These are phyloP conservation scores for Bipolaris oryzae DNA, from an alignment of 2,329 filamentous ascomycete genomes.

Conservation along the genomic window DNA sequence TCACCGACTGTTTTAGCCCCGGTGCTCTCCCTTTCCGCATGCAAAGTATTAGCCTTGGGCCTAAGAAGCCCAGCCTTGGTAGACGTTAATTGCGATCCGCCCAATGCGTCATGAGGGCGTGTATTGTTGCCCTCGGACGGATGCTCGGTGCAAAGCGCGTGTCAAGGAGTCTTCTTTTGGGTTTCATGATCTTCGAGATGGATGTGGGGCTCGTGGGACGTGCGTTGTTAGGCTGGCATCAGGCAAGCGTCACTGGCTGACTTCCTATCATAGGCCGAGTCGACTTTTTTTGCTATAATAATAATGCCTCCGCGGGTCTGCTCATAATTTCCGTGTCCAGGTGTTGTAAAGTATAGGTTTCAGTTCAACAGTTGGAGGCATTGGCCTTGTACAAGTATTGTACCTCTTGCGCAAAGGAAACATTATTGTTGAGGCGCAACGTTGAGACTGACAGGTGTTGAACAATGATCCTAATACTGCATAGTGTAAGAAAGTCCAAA, in stretches of 20 bases:
- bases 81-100: conserved; percentile 9
- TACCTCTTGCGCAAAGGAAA: background rate
- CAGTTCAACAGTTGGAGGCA: background rate
- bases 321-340: background rate
- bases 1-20: conserved; percentile 3
- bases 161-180: conserved; percentile 19
- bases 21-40: conserved; percentile 14
- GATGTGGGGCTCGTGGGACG: conserved; percentile 10
- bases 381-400: background rate
- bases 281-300: background rate
- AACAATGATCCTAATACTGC: background rate
- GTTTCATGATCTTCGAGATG: conserved; percentile 33
- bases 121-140: conserved; percentile 35
- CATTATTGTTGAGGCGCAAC: background rate
- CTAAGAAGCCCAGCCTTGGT: background rate
- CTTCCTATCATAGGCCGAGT: background rate
- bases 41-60: conserved; percentile 18
- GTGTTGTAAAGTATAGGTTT: background rate
- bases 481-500: background rate
- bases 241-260: background rate
- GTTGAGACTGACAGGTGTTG: background rate
- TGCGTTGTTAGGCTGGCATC: conserved; percentile 11
- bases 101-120: conserved; percentile 19
- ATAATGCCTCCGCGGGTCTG: background rate
- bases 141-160: conserved; percentile 29